Conservation (phyloP, 2,329 filamentous ascomycete species). For the Venturia asperata region DNA sequence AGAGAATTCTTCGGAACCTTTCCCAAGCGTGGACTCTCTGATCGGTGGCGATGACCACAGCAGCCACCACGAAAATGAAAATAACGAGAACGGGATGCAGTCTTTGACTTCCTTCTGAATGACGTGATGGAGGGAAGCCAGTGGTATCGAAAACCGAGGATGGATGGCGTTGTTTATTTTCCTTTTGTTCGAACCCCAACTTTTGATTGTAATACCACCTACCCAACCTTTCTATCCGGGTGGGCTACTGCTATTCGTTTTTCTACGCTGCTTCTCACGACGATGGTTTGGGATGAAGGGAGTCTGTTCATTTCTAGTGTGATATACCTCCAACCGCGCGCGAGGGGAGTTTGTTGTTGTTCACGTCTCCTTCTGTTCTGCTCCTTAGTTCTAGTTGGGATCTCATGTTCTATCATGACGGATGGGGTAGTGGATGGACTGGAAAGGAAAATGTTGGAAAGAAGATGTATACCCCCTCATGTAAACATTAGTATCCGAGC, state of each 20-base stretch:
- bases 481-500: background rate
- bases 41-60: conserved; percentile 9
- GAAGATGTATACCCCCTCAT: conserved; percentile 5
- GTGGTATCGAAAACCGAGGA: background rate
- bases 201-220: background rate
- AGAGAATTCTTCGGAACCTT: conserved; percentile 8
- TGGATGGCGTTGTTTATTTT: background rate
- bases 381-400: no score
- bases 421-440: background rate
- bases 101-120: conserved; percentile 11
- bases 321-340: conserved; percentile 12
- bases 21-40: conserved; percentile 11
- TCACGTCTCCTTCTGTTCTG: background rate
- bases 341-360: background rate
- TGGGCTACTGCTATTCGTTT: background rate
- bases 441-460: background rate
- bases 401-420: background rate
- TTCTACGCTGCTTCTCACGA: background rate
- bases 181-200: background rate
- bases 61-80: conserved; percentile 14
- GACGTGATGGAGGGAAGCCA: background rate
- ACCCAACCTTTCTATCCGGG: background rate
- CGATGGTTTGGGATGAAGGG: background rate
- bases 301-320: background rate
- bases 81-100: conserved; percentile 12